A percentile compares a stretch with the other conserved stretches of the same genome.
Evolutionary conservation across 495 filamentous ascomycete species (phyloP).

Genomic region (Talaromyces wortmannii): DNA sequence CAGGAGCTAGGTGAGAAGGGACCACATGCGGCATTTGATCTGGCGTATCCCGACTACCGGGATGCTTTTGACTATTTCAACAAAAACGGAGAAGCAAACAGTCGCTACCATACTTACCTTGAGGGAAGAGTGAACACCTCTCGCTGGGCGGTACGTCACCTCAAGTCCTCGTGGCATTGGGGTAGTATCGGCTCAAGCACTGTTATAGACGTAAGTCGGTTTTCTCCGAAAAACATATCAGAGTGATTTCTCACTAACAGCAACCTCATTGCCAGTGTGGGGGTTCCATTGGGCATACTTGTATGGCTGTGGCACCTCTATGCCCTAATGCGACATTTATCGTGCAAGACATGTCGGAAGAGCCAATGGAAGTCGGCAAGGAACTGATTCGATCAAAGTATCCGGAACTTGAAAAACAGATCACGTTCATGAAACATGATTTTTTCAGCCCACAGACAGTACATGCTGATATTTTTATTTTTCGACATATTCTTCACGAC

Average conservation of each 20-base stretch:
- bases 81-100: neutral
- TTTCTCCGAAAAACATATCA: no score
- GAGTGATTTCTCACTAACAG: neutral
- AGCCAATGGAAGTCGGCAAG: conserved; percentile 15
- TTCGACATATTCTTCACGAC: conserved; percentile 41
- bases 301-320: conserved; percentile 20
- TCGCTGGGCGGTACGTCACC: conserved; percentile 14
- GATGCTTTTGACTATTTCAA: conserved; percentile 15
- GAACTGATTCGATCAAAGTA: conserved; percentile 9
- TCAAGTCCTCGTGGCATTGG: conserved; percentile 11
- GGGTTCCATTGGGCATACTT: conserved; percentile 36
- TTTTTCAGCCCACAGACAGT: conserved; percentile 34
- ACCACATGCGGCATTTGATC: conserved; percentile 17
- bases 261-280: conserved; percentile 19
- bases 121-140: conserved; percentile 11
- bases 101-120: conserved; percentile 15
- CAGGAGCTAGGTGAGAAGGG: conserved; percentile 10
- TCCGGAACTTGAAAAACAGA: conserved; percentile 28
- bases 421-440: conserved; percentile 33
- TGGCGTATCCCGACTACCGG: conserved; percentile 20
- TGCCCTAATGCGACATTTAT: conserved; percentile 25
- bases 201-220: conserved; percentile 14
- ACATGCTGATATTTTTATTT: conserved; percentile 31
- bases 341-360: conserved; percentile 25
- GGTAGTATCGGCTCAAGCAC: conserved; percentile 4